These are phyloP conservation scores for Apiospora arundinis DNA, from an alignment of 2,329 filamentous ascomycete genomes.

Conservation along the genomic window DNA sequence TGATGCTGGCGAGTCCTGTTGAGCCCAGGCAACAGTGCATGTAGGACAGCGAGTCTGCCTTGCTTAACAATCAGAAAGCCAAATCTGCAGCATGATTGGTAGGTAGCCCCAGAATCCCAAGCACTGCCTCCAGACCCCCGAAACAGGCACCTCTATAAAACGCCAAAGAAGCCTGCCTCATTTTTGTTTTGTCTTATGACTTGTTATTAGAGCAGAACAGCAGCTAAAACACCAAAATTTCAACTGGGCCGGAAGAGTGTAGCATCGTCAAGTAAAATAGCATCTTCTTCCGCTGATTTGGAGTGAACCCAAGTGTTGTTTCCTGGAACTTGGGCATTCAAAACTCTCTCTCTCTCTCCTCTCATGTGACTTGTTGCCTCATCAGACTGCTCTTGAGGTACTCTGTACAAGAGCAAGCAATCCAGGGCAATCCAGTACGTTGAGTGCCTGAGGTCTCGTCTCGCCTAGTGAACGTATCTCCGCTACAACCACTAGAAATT, in stretches of 20 bases:
- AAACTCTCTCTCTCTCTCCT: background rate
- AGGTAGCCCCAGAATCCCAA: conserved; percentile 19
- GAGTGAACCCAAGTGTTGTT: background rate
- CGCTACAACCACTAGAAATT: conserved; percentile 8
- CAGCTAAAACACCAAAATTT: background rate
- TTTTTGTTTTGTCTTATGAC: background rate
- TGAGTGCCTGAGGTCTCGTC: background rate
- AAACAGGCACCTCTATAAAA: background rate
- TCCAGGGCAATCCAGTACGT: background rate
- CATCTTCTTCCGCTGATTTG: background rate
- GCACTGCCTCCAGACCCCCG: background rate
- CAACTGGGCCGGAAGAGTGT: conserved; percentile 2
- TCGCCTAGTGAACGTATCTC: background rate
- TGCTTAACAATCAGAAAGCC: conserved; percentile 37
- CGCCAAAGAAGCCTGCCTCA: background rate
- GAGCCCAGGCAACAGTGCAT: conserved; percentile 28
- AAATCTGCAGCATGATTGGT: conserved; percentile 25
- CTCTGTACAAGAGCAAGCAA: background rate
- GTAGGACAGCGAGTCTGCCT: conserved; percentile 33
- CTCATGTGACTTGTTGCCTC: conserved; percentile 7
- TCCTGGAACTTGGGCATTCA: background rate
- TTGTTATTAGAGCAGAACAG: background rate
- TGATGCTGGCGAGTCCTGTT: too few species aligned
- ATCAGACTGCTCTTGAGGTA: background rate
- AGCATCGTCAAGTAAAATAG: conserved; percentile 11